phyloP scores from a whole-genome alignment of 805 yeast species.

The Pichia sporocuriosa region DNA sequence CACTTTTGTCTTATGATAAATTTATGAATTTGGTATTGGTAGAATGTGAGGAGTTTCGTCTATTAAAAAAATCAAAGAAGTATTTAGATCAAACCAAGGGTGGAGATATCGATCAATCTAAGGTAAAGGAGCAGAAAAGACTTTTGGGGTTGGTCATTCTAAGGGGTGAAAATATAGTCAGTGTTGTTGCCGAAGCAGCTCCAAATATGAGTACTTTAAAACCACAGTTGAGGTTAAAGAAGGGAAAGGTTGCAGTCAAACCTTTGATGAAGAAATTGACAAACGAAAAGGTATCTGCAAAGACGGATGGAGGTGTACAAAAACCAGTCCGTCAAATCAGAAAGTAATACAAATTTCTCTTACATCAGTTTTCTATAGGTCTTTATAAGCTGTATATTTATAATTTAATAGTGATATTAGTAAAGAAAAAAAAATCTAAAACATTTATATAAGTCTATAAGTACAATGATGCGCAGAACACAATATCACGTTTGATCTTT shows the following conservation, averaged over 20 bases:
- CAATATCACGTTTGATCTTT: constrained; percentile 91
- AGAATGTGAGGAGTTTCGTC: constrained; percentile 77
- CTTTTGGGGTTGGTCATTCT: constrained; percentile 73
- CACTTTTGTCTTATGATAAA: constrained; percentile 80
- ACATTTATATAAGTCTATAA: constrained; percentile 39
- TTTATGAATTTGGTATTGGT: constrained; percentile 80
- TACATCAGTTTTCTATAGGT: background rate
- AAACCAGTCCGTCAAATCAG: constrained; percentile 7
- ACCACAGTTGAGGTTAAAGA: constrained; percentile 27
- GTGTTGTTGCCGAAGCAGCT: constrained; percentile 65
- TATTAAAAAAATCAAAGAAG: constrained; percentile 52
- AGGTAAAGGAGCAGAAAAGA: constrained; percentile 58
- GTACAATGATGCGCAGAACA: constrained; percentile 92
- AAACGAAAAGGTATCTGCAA: constrained; percentile 10
- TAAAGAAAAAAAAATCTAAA: background rate
- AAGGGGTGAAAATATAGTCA: constrained; percentile 82
- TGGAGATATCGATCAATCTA: constrained; percentile 28
- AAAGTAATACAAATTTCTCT: background rate
- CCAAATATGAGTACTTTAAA: constrained; percentile 31
- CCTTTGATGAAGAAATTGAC: constrained; percentile 24
- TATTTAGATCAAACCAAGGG: constrained; percentile 21
- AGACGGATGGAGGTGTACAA: constrained; percentile 8
- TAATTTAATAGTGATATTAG: too few species aligned
- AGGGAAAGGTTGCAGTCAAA: constrained; percentile 29
- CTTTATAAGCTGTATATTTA: too few species aligned